These are phyloP conservation scores for Skeletonema potamos DNA, from an alignment of 108 stramenopile genomes.

Conservation along the genomic window DNA sequence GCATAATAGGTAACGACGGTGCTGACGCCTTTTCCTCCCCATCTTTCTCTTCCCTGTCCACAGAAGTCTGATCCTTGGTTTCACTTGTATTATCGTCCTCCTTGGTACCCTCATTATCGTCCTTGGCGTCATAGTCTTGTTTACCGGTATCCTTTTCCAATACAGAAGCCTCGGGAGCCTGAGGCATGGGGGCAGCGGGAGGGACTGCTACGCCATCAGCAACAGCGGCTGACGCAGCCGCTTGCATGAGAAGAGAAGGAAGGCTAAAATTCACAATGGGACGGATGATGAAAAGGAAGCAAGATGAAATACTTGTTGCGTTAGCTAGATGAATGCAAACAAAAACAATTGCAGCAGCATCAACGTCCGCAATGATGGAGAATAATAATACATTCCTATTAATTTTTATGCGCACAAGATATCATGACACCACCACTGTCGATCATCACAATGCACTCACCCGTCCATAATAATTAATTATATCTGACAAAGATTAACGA, in stretches of 20 bases:
- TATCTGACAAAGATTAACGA: background rate
- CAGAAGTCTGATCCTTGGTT: background rate
- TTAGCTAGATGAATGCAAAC: background rate
- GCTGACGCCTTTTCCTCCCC: background rate
- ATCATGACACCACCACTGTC: background rate
- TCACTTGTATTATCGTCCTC: background rate
- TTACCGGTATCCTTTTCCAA: background rate
- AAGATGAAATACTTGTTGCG: background rate
- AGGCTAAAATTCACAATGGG: conserved; percentile 19
- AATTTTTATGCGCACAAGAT: background rate
- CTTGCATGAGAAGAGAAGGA: conserved; percentile 65
- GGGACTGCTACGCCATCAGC: conserved; percentile 57
- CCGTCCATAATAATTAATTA: background rate
- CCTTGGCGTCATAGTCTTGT: background rate
- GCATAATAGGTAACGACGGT: background rate
- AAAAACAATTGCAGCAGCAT: background rate
- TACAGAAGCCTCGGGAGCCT: background rate
- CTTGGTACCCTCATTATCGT: background rate
- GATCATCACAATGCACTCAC: background rate
- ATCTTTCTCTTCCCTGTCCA: background rate
- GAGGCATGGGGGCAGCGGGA: conserved; percentile 1
- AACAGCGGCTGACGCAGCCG: conserved; percentile 65
- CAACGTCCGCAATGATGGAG: background rate
- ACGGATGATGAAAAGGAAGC: background rate
- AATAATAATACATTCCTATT: background rate